Evolutionary conservation across 805 yeast genomes (phyloP), one percentile per base, ranked within the genome.

Genomic region (Saccharomyces paradoxus): DNA sequence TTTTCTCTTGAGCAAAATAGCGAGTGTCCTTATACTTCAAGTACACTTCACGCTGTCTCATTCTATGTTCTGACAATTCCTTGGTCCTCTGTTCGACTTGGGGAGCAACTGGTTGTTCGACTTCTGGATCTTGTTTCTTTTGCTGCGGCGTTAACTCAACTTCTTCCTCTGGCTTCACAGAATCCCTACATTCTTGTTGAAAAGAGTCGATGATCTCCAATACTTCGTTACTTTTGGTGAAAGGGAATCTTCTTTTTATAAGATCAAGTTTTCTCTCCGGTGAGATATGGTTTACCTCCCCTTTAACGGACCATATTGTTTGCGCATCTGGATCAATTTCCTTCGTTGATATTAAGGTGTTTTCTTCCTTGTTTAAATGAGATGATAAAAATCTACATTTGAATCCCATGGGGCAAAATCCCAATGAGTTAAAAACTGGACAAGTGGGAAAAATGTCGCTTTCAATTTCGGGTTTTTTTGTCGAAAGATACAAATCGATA

Each of bases 331-430:
- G 24, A 37, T 37, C 63, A 8, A 71, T 78, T 41, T 71, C 71
- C 56, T 63, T 80, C 50, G 69, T 67, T 64, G 81, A 83, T 37
- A 76, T 56, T 51, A 66, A 27, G 41, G 37, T 47, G 53, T 71
- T 74, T 17, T 76, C 70, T 54, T 75, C 84, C 31, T 64, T 65
- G 60, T 78, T 67, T 64, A 74, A 79, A 72, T 94, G 98, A 14
- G 88, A 80, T 2, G 79, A 73, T 55, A 94, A 77, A 89, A 96
- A 94, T 63, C 97, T 81, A 73, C 99, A 94, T 69, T 89, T 92
- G 62, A 88, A 72, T 0, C 99, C 99, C 57, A 86, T 80, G 3
- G 96, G 96, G 75, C 99, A 94, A 64, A 81, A 84, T 0, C 99
- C 99, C 37, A 89, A 74, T 1, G 87, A 85, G 32, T 74, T 74